Evolutionary conservation across 1,284 basidiomycete species (phyloP), one percentile per base, ranked within the genome.

Genomic region (Heimioporus retisporus): DNA sequence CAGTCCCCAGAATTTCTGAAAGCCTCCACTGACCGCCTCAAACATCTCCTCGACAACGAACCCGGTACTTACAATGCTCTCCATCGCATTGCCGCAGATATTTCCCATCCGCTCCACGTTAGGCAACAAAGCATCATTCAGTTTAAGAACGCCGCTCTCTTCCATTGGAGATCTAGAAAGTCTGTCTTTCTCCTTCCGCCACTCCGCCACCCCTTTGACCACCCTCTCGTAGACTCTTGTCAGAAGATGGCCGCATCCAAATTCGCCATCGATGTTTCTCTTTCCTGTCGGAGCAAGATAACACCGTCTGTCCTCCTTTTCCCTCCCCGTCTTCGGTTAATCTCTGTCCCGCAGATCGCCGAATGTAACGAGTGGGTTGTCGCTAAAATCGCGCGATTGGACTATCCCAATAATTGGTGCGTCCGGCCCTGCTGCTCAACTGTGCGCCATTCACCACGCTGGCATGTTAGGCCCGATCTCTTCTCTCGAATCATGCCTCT

Each of bases 81-180:
- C 56, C 88, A 92, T 70, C 86, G 89, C 70, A 93, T 95, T 76
- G 90, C 93, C 42, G 81, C 87, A 44, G 85, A 88, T 72, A 81
- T 79, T 69, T 79, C 83, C 2, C 77, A 90, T 21, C 88, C 91
- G 21, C 75, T 93, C 40, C 80, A 81, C n/a, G 84, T 93, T 57
- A 88, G 93, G 54, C 88, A 93, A 72, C 90, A 92, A 73, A 87
- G 90, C 53, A 93, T 94, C 69, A 93, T 95, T 65, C 93, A 94
- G 73, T 92, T 94, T 79, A 95, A 95, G 78, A 95, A 95, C 69
- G 82, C 84, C 3, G 90, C 88, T 10, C 73, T 88, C 7, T 80
- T 79, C 60, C 89, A 91, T 71, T 95, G 93, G 93, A 84, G 85
- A 74, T 90, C 90, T 40, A 81, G 89, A 79, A 93, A 88, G 93